These are phyloP conservation scores for Nicotiana attenuata DNA, from an alignment of 257 asterid genomes.

Conservation along the genomic window DNA sequence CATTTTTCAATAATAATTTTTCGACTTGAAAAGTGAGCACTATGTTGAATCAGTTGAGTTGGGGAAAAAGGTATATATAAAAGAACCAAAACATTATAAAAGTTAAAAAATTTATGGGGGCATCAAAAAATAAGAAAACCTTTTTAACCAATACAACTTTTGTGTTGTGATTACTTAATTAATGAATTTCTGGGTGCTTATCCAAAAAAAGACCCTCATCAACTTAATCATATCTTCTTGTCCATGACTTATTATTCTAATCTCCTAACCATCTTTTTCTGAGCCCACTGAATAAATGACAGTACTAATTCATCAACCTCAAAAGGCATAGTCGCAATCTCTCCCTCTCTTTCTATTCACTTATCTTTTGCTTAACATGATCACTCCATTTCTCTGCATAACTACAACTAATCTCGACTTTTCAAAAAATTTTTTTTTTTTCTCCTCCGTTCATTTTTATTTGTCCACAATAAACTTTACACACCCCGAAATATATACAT, in stretches of 20 bases:
- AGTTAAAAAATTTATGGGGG: slow-evolving; percentile 16
- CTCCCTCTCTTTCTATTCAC: background rate
- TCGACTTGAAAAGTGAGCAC: slow-evolving; percentile 32
- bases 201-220: slow-evolving; percentile 17
- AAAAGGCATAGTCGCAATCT: background rate
- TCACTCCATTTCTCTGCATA: background rate
- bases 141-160: slow-evolving; percentile 35
- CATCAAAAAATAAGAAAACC: slow-evolving; percentile 31
- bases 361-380: background rate
- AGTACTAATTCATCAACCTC: background rate
- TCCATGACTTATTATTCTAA: slow-evolving; percentile 5
- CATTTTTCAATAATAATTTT: too few relatives aligned
- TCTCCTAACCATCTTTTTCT: background rate
- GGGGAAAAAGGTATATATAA: slow-evolving; percentile 16
- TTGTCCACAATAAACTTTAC: too few relatives aligned
- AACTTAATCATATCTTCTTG: slow-evolving; percentile 19
- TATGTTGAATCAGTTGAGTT: slow-evolving; percentile 29
- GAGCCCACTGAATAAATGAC: background rate
- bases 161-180: slow-evolving; percentile 23
- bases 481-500: too few relatives aligned
- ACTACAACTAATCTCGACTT: background rate
- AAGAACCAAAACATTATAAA: slow-evolving; percentile 24
- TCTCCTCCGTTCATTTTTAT: too few relatives aligned
- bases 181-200: slow-evolving; percentile 26
- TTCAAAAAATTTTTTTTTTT: background rate